Evolutionary conservation across 257 asterid genomes (phyloP), one percentile per base, ranked within the genome.

Genomic region (Plantago ovata): DNA sequence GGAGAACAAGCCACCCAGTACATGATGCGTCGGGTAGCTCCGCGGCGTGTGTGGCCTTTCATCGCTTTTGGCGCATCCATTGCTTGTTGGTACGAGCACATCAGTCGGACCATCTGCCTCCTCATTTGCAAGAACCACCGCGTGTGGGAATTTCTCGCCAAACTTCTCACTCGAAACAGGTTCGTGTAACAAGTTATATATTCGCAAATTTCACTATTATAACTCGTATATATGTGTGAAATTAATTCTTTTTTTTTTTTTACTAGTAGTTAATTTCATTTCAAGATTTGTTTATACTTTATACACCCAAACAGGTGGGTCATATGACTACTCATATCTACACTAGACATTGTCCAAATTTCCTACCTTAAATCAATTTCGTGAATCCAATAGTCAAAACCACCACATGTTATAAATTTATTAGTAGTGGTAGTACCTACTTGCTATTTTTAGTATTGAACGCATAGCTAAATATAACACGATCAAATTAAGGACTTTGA

Each of bases 51-150:
- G 60, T 93, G 96, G 96, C 98, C 98, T 6, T 24, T 65, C 1
- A 84, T 88, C 3, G 88, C 83, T 0, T 84, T 93, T 32, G 98
- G 94, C 13, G 83, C 97, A 18, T 93, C 98, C 5, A 14, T 93
- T 0, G 97, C 94, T 2, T 89, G 96, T 49, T 89, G 98, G 98
- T 93, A 93, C 69, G 98, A 93, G 55, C 98, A 93, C 63, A 60
- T 93, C 8, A 75, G 91, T 72, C 78, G 98, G 43, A 86, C 96
- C 6, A 47, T 83, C 20, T 88, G 96, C 72, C 89, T 93, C 24
- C 69, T 93, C 45, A 74, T 93, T 22, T 82, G 95, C 91, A 93
- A 84, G 69, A 82, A 93, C 69, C 98, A 93, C 66, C 94, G 95
- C 0, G 13, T 86, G 4, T 84, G 94, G 97, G 96, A 93, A 20